A percentile compares a stretch with the other conserved stretches of the same genome.
phyloP scores from a whole-genome alignment of 805 yeast species.

The Candida chauliodis region DNA sequence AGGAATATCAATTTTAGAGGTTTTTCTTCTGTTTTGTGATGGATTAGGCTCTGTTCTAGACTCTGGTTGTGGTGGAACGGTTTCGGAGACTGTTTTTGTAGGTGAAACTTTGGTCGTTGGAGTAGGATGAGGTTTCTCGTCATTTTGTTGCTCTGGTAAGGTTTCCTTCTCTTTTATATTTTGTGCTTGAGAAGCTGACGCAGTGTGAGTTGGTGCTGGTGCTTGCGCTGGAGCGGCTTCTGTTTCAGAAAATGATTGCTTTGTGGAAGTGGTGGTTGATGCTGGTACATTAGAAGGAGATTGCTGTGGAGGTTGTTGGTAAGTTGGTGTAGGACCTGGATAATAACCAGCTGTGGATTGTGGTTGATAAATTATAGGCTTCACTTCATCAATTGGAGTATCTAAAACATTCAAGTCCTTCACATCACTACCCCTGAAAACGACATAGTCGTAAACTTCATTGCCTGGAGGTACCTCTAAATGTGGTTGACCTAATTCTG shows the following conservation, averaged over 20 bases:
- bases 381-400: constrained; percentile 58
- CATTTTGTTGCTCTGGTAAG: neutral
- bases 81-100: constrained; percentile 9
- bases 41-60: constrained; percentile 14
- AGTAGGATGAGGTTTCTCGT: constrained; percentile 8
- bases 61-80: constrained; percentile 14
- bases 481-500: constrained; percentile 51
- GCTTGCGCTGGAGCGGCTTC: constrained; percentile 6
- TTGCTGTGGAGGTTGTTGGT: constrained; percentile 9
- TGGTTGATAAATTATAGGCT: constrained; percentile 43
- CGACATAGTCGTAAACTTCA: constrained; percentile 69
- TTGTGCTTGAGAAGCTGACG: constrained; percentile 6
- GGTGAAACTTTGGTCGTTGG: constrained; percentile 6
- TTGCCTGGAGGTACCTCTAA: constrained; percentile 70
- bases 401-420: constrained; percentile 85
- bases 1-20: constrained; percentile 32
- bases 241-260: constrained; percentile 9
- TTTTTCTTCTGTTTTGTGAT: constrained; percentile 1
- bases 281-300: constrained; percentile 8
- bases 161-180: neutral
- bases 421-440: constrained; percentile 89
- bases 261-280: constrained; percentile 8
- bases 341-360: constrained; percentile 14
- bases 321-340: constrained; percentile 13
- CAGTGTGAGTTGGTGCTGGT: constrained; percentile 5